phyloP scores from a whole-genome alignment of 2,329 filamentous ascomycete species.

The Colletotrichum sp. region DNA sequence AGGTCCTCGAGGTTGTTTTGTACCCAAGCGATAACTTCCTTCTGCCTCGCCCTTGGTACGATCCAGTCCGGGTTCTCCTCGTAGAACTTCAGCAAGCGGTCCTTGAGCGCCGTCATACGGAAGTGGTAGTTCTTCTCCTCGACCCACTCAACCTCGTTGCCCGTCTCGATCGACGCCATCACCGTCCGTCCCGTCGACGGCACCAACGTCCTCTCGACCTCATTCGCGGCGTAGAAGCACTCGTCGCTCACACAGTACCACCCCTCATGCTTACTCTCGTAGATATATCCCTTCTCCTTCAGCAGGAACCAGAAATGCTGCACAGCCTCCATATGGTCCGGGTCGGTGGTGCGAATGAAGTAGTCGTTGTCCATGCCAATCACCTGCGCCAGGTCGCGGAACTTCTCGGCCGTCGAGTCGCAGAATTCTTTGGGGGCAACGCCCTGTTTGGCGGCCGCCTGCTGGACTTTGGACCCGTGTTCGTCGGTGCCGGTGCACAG shows the following conservation, averaged over 20 bases:
- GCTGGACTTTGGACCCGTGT: conserved; percentile 97
- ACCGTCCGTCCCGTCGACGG: conserved; percentile 82
- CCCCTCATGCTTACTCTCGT: conserved; percentile 84
- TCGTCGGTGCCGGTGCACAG: conserved; percentile 95
- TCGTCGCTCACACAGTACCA: conserved; percentile 99
- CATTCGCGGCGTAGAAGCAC: conserved; percentile 85
- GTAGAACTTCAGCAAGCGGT: conserved; percentile 83
- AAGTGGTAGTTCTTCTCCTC: conserved; percentile 97
- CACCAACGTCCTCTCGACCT: conserved; percentile 76
- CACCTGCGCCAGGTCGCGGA: conserved; percentile 73
- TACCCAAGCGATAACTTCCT: conserved; percentile 81
- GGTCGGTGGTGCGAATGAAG: conserved; percentile 92
- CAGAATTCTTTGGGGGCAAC: conserved; percentile 84
- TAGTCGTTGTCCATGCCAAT: conserved; percentile 78
- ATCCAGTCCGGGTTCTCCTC: conserved; percentile 79
- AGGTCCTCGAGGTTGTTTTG: conserved; percentile 81
- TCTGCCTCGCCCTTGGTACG: conserved; percentile 73
- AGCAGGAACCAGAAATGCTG: conserved; percentile 88
- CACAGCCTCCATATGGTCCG: conserved; percentile 81
- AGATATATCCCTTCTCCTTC: conserved; percentile 77
- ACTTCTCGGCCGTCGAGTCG: conserved; percentile 81
- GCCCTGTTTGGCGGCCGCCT: conserved; percentile 75
- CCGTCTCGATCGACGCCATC: conserved; percentile 85
- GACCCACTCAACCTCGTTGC: conserved; percentile 92
- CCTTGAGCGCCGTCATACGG: conserved; percentile 80